A percentile compares a stretch with the other conserved stretches of the same genome.
Evolutionary conservation across 441 rosid genomes (phyloP).

Genomic region (Pelargonium australe): DNA sequence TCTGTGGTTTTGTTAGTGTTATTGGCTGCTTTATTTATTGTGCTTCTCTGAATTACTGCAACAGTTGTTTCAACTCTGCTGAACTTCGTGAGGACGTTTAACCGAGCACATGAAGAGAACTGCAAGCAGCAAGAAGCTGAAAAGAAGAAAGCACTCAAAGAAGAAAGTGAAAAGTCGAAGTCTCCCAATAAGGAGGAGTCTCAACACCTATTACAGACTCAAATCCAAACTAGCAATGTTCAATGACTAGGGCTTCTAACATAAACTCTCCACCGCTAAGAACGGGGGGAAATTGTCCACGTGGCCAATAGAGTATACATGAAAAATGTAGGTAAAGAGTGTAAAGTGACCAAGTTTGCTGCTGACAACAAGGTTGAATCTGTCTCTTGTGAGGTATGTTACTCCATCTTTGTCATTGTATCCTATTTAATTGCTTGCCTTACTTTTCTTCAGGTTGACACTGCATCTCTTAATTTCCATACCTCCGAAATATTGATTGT

Average conservation of each 20-base stretch:
- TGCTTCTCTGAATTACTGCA: conserved; percentile 16
- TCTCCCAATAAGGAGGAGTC: background rate
- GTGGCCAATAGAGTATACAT: background rate
- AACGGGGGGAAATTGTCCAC: background rate
- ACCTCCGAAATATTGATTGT: background rate
- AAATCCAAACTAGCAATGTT: background rate
- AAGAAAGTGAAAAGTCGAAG: conserved; percentile 31
- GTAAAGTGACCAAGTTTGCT: conserved; percentile 6
- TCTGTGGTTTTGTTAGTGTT: no score
- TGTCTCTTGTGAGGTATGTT: background rate
- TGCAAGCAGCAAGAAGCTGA: conserved; percentile 69
- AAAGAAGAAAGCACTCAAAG: conserved; percentile 29
- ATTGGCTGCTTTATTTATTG: background rate
- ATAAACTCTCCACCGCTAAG: no score
- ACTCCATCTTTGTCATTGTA: background rate
- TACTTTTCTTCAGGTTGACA: background rate
- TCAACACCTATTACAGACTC: background rate
- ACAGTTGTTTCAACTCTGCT: conserved; percentile 79
- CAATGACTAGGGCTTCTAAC: background rate
- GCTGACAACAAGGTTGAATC: background rate
- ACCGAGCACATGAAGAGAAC: conserved; percentile 74
- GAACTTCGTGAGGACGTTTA: conserved; percentile 77
- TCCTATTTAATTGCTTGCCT: background rate
- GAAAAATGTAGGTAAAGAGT: background rate
- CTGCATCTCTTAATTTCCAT: no score